A percentile compares a stretch with the other conserved stretches of the same genome.
Evolutionary conservation across 495 filamentous ascomycete species (phyloP).

Genomic region (Tuber calosporum): DNA sequence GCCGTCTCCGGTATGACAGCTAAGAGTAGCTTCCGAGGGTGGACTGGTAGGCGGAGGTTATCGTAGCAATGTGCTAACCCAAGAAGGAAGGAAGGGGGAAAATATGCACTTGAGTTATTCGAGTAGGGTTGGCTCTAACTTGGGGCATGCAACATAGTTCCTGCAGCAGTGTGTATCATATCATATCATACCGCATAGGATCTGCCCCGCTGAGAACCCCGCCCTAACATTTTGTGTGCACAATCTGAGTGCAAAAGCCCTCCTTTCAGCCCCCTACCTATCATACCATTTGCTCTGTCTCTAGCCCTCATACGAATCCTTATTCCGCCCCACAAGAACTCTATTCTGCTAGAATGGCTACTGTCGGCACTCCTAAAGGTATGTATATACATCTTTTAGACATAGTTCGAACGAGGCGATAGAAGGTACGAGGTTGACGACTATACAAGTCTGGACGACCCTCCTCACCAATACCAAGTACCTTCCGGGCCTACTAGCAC

Average conservation of each 20-base stretch:
- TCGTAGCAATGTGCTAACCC: background rate
- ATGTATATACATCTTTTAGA: background rate
- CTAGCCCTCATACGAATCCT: background rate
- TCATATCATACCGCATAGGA: too few species aligned
- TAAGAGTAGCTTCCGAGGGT: background rate
- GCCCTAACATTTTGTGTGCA: background rate
- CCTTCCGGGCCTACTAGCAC: slow-evolving; percentile 63
- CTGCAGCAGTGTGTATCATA: background rate
- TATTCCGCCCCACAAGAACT: background rate
- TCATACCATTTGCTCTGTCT: background rate
- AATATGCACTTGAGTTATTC: background rate
- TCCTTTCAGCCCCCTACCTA: background rate
- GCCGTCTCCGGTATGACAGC: background rate
- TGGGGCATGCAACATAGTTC: background rate
- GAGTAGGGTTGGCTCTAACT: background rate
- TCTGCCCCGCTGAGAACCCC: background rate
- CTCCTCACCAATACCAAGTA: slow-evolving; percentile 71
- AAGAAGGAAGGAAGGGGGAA: background rate
- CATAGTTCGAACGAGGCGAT: background rate
- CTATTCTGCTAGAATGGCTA: background rate
- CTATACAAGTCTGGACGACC: slow-evolving; percentile 60
- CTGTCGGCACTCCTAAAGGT: background rate
- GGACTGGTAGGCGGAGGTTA: background rate
- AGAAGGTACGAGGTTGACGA: background rate
- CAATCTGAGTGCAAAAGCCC: background rate